Evolutionary conservation across 176 grass and related monocot genomes (phyloP).

Genomic region (Oryza meyeriana): DNA sequence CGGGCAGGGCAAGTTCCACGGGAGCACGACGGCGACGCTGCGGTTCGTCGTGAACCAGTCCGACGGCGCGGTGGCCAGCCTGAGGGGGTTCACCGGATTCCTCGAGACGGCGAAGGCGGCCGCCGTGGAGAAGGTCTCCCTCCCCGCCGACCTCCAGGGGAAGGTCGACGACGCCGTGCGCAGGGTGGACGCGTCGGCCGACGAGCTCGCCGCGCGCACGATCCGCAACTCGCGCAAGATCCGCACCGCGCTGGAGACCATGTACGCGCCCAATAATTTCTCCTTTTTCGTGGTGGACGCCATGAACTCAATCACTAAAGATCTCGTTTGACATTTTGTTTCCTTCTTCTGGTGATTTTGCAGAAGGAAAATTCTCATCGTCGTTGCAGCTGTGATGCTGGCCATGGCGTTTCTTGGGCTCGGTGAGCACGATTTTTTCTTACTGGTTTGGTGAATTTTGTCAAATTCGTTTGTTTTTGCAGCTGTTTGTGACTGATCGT

Average conservation of each 20-base stretch:
- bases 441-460: neutral
- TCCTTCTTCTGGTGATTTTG: neutral
- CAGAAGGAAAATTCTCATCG: slow-evolving; percentile 61
- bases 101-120: slow-evolving; percentile 55
- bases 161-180: slow-evolving; percentile 44
- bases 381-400: slow-evolving; percentile 56
- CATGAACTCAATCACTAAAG: neutral
- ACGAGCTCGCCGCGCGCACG: slow-evolving; percentile 46
- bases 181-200: slow-evolving; percentile 26
- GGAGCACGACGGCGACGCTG: slow-evolving; percentile 53
- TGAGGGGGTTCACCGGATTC: slow-evolving; percentile 47
- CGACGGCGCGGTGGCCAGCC: slow-evolving; percentile 42
- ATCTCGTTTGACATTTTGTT: neutral
- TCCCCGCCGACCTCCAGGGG: slow-evolving; percentile 25
- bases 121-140: neutral
- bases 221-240: slow-evolving; percentile 65
- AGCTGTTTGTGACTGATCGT: neutral
- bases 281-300: neutral
- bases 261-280: slow-evolving; percentile 30
- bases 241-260: slow-evolving; percentile 36
- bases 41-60: slow-evolving; percentile 63
- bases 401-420: slow-evolving; percentile 52
- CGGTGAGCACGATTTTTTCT: slow-evolving; percentile 48
- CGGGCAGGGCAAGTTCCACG: slow-evolving; percentile 61
- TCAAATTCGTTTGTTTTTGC: neutral